These are phyloP conservation scores for Pyrenophora tritici-repentis DNA, from an alignment of 2,329 filamentous ascomycete genomes.

Conservation along the genomic window DNA sequence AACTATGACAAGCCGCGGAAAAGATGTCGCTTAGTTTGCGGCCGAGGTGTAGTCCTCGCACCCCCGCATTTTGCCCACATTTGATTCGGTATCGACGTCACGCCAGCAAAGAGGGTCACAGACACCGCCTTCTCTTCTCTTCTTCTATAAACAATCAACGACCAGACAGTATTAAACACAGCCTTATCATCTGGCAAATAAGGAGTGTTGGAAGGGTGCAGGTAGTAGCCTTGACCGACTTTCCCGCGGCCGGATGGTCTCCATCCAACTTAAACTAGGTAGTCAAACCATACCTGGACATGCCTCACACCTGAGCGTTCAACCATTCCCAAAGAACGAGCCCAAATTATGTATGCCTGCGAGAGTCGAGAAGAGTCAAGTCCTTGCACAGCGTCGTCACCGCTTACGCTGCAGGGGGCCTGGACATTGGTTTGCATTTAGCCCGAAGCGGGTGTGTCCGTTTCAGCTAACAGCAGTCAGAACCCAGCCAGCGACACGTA, in stretches of 20 bases:
- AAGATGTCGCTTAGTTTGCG: neutral
- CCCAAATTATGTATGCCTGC: no score
- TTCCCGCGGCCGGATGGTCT: neutral
- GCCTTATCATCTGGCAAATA: no score
- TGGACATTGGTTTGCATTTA: slow-evolving; percentile 1
- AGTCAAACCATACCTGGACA: no score
- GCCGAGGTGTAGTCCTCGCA: slow-evolving; percentile 1
- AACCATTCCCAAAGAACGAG: no score
- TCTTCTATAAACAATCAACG: no score
- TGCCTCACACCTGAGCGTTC: no score
- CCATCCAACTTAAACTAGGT: no score
- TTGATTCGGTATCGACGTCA: neutral
- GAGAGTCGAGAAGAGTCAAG: slow-evolving; percentile 1
- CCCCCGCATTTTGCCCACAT: slow-evolving; percentile 4
- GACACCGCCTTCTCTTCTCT: neutral
- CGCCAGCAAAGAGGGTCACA: neutral
- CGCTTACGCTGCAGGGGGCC: slow-evolving; percentile 1
- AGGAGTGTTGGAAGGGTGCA: no score
- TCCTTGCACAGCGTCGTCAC: no score
- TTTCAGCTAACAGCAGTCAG: slow-evolving; percentile 7
- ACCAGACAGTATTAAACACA: no score
- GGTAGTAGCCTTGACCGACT: no score
- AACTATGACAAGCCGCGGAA: no score
- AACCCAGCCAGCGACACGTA: neutral
- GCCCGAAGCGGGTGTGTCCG: slow-evolving; percentile 1